These are phyloP conservation scores for Candida michaelii DNA, from an alignment of 805 yeast genomes.

Conservation along the genomic window DNA sequence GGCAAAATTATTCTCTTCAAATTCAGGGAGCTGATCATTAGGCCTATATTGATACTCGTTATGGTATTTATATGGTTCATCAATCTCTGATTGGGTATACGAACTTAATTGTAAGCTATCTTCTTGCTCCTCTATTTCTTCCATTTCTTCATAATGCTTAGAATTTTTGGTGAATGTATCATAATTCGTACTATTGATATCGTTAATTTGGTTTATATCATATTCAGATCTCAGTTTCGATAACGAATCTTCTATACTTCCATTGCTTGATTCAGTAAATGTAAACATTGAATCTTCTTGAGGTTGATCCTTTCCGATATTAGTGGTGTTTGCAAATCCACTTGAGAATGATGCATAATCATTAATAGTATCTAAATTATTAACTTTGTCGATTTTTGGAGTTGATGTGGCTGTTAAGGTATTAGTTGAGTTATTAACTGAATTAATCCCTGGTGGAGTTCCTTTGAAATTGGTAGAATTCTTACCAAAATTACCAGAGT, in stretches of 20 bases:
- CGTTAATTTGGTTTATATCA: slow-evolving; percentile 1
- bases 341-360: slow-evolving; percentile 36
- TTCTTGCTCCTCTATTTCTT: no score
- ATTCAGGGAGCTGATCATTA: no score
- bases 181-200: neutral
- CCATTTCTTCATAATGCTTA: neutral
- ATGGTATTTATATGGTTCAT: slow-evolving; percentile 1
- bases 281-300: slow-evolving; percentile 1
- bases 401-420: slow-evolving; percentile 39
- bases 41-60: neutral
- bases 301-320: neutral
- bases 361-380: slow-evolving; percentile 10
- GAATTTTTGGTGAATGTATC: slow-evolving; percentile 1
- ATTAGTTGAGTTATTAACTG: neutral
- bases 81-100: neutral
- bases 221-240: slow-evolving; percentile 1
- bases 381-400: slow-evolving; percentile 29
- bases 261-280: slow-evolving; percentile 4
- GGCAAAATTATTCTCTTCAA: slow-evolving; percentile 3
- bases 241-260: slow-evolving; percentile 4
- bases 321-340: slow-evolving; percentile 21
- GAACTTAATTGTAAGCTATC: slow-evolving; percentile 2
- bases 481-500: neutral
- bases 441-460: neutral
- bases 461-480: no score